Conservation (phyloP, 2,329 filamentous ascomycete genomes). For the Chaetoscypha palmicola region DNA sequence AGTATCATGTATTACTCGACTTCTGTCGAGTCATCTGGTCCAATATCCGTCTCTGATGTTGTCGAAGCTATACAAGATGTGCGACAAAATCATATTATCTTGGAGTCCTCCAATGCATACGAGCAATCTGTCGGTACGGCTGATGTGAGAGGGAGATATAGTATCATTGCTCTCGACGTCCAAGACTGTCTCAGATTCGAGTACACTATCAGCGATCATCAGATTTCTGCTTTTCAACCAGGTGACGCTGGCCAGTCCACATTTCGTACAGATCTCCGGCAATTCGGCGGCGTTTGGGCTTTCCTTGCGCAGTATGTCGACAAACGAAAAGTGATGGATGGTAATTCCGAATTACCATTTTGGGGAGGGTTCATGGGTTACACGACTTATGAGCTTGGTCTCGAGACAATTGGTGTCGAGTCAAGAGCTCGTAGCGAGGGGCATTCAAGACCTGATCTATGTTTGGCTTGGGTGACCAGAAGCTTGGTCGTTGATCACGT, state of each 20-base stretch:
- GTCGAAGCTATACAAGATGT: conserved; percentile 37
- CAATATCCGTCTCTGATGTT: conserved; percentile 46
- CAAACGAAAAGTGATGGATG: conserved; percentile 33
- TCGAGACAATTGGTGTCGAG: conserved; percentile 43
- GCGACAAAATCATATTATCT: conserved; percentile 42
- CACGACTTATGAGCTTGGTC: conserved; percentile 60
- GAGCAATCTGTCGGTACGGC: conserved; percentile 38
- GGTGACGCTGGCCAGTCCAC: not conserved
- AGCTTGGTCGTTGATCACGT: conserved; percentile 59
- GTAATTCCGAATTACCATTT: conserved; percentile 44
- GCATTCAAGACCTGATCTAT: conserved; percentile 46
- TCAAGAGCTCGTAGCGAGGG: conserved; percentile 19
- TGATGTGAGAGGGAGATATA: conserved; percentile 55
- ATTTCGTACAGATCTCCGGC: conserved; percentile 8
- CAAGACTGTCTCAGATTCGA: conserved; percentile 50
- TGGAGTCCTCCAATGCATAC: conserved; percentile 52
- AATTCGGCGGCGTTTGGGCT: conserved; percentile 28
- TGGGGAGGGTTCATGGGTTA: conserved; percentile 66
- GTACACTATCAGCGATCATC: conserved; percentile 44
- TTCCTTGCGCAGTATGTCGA: conserved; percentile 33
- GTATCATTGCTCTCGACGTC: conserved; percentile 64
- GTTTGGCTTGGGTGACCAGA: conserved; percentile 55
- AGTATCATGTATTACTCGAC: conserved; percentile 34
- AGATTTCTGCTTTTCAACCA: conserved; percentile 13
- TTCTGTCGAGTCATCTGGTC: conserved; percentile 38